Evolutionary conservation across 768 basidiomycete species (phyloP).

Genomic region (Phlegmacium glaucopus): DNA sequence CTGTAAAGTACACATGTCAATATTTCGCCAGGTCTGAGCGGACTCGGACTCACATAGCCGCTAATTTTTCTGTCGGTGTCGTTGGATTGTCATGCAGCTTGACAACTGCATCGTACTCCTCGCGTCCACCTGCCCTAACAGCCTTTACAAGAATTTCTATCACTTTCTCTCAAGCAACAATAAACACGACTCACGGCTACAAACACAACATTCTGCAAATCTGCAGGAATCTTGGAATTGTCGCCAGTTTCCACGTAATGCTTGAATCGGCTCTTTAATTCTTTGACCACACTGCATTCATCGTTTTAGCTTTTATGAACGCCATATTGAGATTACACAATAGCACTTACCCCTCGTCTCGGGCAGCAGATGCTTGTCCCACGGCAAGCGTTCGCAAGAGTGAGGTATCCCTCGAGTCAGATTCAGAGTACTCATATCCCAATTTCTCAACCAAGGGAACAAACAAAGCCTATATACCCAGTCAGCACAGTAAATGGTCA

Average conservation of each 20-base stretch:
- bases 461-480: slow-evolving; percentile 49
- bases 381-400: slow-evolving; percentile 78
- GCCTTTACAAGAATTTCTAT: slow-evolving; percentile 37
- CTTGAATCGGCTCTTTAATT: slow-evolving; percentile 68
- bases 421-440: slow-evolving; percentile 68
- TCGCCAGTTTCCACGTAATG: slow-evolving; percentile 70
- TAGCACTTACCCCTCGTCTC: slow-evolving; percentile 24
- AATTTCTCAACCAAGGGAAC: slow-evolving; percentile 73
- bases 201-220: slow-evolving; percentile 62
- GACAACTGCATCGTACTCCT: slow-evolving; percentile 72
- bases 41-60: slow-evolving; percentile 55
- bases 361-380: slow-evolving; percentile 36
- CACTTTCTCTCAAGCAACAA: background rate
- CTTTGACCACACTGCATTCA: slow-evolving; percentile 63
- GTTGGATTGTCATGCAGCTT: slow-evolving; percentile 67
- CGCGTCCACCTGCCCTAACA: slow-evolving; percentile 67
- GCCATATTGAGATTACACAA: background rate
- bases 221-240: slow-evolving; percentile 74
- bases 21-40: background rate
- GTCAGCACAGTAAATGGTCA: background rate
- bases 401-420: slow-evolving; percentile 65
- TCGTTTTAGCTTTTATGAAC: background rate
- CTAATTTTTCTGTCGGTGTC: slow-evolving; percentile 68
- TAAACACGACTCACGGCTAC: slow-evolving; percentile 36
- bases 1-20: slow-evolving; percentile 33